A percentile compares a stretch with the other conserved stretches of the same genome.
These are phyloP conservation scores for Simmondsia chinensis DNA, from an alignment of 148 eudicot genomes.

Conservation along the genomic window DNA sequence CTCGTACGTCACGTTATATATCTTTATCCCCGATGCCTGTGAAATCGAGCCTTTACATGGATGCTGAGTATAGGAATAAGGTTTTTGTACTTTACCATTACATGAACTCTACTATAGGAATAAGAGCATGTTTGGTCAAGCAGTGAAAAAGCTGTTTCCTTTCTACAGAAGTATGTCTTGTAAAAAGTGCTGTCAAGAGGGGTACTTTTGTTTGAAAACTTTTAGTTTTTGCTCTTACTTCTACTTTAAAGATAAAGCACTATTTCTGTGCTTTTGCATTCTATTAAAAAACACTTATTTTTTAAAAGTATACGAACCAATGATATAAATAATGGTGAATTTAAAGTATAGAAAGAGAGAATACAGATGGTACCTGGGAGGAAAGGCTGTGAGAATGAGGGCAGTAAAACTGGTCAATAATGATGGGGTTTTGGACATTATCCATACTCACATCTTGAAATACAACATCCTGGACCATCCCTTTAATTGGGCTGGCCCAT, in stretches of 20 bases:
- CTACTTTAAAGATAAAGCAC: too few relatives aligned
- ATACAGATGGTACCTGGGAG: conserved; percentile 8
- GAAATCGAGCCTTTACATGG: not conserved
- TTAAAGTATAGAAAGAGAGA: not conserved
- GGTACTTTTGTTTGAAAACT: too few relatives aligned
- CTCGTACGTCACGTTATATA: conserved; percentile 29
- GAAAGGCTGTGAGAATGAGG: conserved; percentile 15
- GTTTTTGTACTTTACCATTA: conserved; percentile 1
- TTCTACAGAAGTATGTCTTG: too few relatives aligned
- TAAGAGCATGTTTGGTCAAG: not conserved
- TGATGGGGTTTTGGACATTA: conserved; percentile 49
- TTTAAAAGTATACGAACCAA: too few relatives aligned
- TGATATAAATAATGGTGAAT: not conserved
- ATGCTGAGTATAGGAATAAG: not conserved
- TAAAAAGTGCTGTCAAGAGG: too few relatives aligned
- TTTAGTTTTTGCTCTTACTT: too few relatives aligned
- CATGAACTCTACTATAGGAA: not conserved
- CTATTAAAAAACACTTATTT: too few relatives aligned
- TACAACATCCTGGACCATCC: conserved; percentile 24
- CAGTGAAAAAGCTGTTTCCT: too few relatives aligned
- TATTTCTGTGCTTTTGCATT: too few relatives aligned
- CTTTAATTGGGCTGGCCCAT: conserved; percentile 24
- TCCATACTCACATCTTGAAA: conserved; percentile 35
- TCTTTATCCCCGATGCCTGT: conserved; percentile 49
- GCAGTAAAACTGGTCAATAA: conserved; percentile 60